Conservation (phyloP, 257 asterid species). For the Gynochthodes officinalis region DNA sequence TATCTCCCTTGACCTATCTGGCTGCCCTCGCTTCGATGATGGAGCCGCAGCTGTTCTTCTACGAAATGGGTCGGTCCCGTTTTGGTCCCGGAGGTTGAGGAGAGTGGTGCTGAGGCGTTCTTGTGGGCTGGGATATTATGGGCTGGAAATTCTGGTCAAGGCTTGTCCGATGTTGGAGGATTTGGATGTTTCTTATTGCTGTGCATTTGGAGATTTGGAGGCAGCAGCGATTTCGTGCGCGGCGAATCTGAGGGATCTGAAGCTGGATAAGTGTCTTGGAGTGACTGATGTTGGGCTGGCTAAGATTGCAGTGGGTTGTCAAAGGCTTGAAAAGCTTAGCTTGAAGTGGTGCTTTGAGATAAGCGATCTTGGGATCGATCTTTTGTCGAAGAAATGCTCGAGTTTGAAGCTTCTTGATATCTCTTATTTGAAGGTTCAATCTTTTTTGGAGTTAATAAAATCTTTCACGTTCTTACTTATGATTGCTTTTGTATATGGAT, state of each 20-base stretch:
- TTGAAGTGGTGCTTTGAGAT: conserved; percentile 65
- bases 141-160: conserved; percentile 37
- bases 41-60: conserved; percentile 27
- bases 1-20: conserved; percentile 58
- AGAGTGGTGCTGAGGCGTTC: conserved; percentile 52
- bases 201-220: conserved; percentile 61
- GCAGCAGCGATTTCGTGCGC: conserved; percentile 53
- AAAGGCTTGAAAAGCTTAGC: conserved; percentile 43
- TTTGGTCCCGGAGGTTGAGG: conserved; percentile 32
- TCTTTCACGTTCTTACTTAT: background rate
- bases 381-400: conserved; percentile 51
- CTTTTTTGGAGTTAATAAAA: background rate
- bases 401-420: conserved; percentile 49
- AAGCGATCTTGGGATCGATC: conserved; percentile 56
- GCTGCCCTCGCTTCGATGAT: conserved; percentile 57
- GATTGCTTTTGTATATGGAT: background rate
- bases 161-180: conserved; percentile 37
- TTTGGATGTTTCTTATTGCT: conserved; percentile 53
- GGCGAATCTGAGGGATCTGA: conserved; percentile 43
- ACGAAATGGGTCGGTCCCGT: conserved; percentile 13
- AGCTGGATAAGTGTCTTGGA: conserved; percentile 50
- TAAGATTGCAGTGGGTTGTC: conserved; percentile 52
- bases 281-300: conserved; percentile 69
- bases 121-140: conserved; percentile 38
- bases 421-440: conserved; percentile 51